These are phyloP conservation scores for Euphrasia confusa DNA, from an alignment of 257 asterid species.

Conservation along the genomic window DNA sequence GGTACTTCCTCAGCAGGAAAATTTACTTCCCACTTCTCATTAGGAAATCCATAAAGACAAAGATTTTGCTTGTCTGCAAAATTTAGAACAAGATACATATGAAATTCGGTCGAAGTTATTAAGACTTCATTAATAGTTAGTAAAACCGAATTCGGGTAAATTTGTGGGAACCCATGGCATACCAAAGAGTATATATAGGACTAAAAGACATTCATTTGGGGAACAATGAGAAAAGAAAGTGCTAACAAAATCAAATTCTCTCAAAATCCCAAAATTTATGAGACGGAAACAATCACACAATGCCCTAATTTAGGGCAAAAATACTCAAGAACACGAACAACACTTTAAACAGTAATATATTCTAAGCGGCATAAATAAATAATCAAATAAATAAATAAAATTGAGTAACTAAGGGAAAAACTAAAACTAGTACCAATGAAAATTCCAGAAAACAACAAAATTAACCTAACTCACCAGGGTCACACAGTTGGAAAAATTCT, in stretches of 20 bases:
- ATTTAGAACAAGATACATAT: neutral
- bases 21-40: slow-evolving; percentile 73
- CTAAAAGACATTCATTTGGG: neutral
- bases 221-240: slow-evolving; percentile 1
- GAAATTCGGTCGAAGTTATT: no score
- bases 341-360: neutral
- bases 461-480: slow-evolving; percentile 51
- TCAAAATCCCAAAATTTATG: slow-evolving; percentile 1
- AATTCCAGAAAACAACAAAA: neutral
- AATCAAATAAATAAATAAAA: neutral
- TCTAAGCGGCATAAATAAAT: slow-evolving; percentile 19
- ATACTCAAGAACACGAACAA: neutral
- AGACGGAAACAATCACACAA: slow-evolving; percentile 3
- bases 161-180: neutral
- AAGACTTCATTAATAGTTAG: neutral
- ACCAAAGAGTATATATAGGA: neutral
- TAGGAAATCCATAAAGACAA: slow-evolving; percentile 72
- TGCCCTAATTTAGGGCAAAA: neutral
- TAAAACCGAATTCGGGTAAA: neutral
- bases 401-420: neutral
- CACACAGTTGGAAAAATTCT: slow-evolving; percentile 46
- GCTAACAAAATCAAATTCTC: neutral
- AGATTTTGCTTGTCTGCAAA: slow-evolving; percentile 67
- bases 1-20: slow-evolving; percentile 86
- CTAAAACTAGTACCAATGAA: neutral